phyloP scores from a whole-genome alignment of 192 early-diverging fungal species.

The Backusella tarrabulga region DNA sequence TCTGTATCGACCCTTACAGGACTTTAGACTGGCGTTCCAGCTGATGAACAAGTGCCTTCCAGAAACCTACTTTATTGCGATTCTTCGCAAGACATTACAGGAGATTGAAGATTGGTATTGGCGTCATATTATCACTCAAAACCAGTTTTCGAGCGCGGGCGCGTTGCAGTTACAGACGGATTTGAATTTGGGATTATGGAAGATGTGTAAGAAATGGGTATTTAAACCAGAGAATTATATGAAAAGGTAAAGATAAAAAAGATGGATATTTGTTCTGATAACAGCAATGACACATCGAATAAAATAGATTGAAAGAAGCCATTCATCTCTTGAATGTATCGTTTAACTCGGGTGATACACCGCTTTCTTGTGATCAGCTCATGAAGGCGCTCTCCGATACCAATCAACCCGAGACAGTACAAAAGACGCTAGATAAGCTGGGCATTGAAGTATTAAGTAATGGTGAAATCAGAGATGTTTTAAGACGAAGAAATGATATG shows the following conservation, averaged over 20 bases:
- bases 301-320: conserved; percentile 29
- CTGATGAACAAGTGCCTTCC: conserved; percentile 40
- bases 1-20: conserved; percentile 45
- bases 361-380: conserved; percentile 4
- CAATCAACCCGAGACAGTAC: neutral
- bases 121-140: conserved; percentile 49
- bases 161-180: conserved; percentile 47
- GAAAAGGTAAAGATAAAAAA: conserved; percentile 27
- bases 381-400: conserved; percentile 14
- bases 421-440: conserved; percentile 1
- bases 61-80: conserved; percentile 27
- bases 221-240: conserved; percentile 52
- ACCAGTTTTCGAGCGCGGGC: conserved; percentile 51
- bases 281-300: neutral
- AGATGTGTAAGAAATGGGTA: conserved; percentile 41
- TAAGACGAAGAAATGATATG: conserved; percentile 32
- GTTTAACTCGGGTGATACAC: neutral
- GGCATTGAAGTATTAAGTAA: conserved; percentile 26
- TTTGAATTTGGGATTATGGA: conserved; percentile 46
- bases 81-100: conserved; percentile 39
- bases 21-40: conserved; percentile 38
- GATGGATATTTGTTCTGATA: neutral
- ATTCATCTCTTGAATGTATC: conserved; percentile 23
- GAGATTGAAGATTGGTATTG: conserved; percentile 56
- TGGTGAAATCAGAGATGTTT: conserved; percentile 23